Percentiles rank a stretch among this genome's conserved stretches.
Evolutionary conservation across 768 basidiomycete species (phyloP).

Genomic region (Tulasnella sp.): DNA sequence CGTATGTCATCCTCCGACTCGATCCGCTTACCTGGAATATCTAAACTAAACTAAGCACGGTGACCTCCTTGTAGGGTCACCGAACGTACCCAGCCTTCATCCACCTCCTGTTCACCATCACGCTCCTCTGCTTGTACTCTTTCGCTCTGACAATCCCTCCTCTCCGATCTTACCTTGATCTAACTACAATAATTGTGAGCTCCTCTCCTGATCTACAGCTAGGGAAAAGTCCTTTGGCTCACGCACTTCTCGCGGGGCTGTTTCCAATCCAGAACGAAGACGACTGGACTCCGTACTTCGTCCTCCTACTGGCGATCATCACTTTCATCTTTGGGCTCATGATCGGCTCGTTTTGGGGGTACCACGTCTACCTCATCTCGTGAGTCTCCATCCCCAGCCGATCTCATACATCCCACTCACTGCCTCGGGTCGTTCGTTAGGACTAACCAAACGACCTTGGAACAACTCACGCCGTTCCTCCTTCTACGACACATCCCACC

Average conservation of each 20-base stretch:
- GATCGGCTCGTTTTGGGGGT: conserved; percentile 63
- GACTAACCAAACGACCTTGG: conserved; percentile 79
- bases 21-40: conserved; percentile 27
- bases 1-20: conserved; percentile 32
- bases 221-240: no score
- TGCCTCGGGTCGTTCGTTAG: conserved; percentile 26
- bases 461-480: conserved; percentile 62
- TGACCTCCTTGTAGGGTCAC: conserved; percentile 48
- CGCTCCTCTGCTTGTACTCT: conserved; percentile 51
- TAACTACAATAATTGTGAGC: conserved; percentile 50
- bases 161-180: conserved; percentile 52
- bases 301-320: conserved; percentile 48
- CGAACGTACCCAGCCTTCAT: conserved; percentile 76
- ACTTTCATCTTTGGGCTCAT: conserved; percentile 51
- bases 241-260: no score
- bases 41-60: conserved; percentile 21
- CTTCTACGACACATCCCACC: conserved; percentile 60
- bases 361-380: conserved; percentile 68
- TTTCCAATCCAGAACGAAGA: conserved; percentile 48
- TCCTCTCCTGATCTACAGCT: neutral
- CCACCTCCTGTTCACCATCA: conserved; percentile 58
- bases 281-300: conserved; percentile 55
- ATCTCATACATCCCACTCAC: neutral
- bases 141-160: conserved; percentile 40
- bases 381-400: conserved; percentile 28